Evolutionary conservation across 2,329 filamentous ascomycete species (phyloP), one percentile per base, ranked within the genome.

Genomic region (Aureobasidium leucospermi): DNA sequence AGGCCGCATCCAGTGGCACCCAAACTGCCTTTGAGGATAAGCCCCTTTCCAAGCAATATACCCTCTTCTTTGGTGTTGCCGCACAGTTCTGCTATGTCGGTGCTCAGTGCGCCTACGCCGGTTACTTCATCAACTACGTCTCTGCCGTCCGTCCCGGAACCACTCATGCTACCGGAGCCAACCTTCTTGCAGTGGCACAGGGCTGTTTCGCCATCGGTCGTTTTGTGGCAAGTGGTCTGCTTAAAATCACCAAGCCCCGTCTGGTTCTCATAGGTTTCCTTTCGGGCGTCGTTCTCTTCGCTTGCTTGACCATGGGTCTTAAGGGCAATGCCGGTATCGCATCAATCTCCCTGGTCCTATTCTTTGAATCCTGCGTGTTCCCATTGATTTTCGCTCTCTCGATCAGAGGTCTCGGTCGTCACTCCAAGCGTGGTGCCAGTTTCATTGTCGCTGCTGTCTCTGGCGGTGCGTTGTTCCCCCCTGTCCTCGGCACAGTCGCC

Each of bases 61-160:
- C 84, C 28, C 78, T 92, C 2, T 90, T 91, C 78, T 87, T 90
- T 66, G 89, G 87, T 11, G 82, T 87, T 0, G 82, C 85, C 65
- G 86, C 87, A 0, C 88, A 93, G 65, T 92, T 92, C 73, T 89
- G 85, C 70, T 94, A 93, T 70, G 87, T 89, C 0, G 89, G 89
- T 49, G 84, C 87, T 0, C 90, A 96, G 67, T 76, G 81, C 5
- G 80, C 76, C 1, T 76, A 81, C 31, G 78, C 78, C 3, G 73
- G 73, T 38, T 70, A 74, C 51, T 73, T 73, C 64, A 74, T 73
- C 63, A 72, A 73, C 74, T 88, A 88, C 68, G 79, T 80, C n/a
- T 79, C 76, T 23, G 83, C 87, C 63, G 85, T 84, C 3, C 78
- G 84, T 51, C 71, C 78, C 1, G 73, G 73, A 19, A 80, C 86